Evolutionary conservation across 139 green algal species (phyloP), one percentile per base, ranked within the genome.

Genomic region (Micromonas pusilla): DNA sequence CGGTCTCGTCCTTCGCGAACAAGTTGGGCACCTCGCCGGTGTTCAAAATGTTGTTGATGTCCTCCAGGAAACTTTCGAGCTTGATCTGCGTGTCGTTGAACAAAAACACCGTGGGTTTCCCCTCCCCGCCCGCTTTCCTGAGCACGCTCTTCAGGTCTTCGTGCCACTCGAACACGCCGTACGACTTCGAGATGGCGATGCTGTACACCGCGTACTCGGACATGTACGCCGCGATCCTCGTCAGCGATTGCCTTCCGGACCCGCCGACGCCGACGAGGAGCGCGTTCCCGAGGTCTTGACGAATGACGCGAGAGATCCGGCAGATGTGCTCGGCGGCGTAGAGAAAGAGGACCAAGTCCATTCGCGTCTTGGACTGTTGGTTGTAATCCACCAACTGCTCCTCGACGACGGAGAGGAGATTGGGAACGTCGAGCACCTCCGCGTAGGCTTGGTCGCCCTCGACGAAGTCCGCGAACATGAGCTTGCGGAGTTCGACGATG

Each of bases 201-300:
- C 77, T 84, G 36, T 85, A 82, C 32, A 83, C 79, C 71, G 89
- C 86, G 84, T 89, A 91, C 26, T 72, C 79, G 5, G 75, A 73
- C 62, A 83, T 76, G 80, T 84, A 86, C 3, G 85, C 80, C 13
- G 90, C 90, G 84, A 96, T 92, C 64, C 87, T 84, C 3, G 91
- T 91, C 57, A 93, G 79, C 63, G 79, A 89, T 68, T 85, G 83
- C 82, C 91, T 92, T 73, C 91, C 91, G 36, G 70, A 86, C 74
- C 91, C 91, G 30, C 91, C 91, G 31, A 93, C 91, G 53, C 91
- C 91, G 52, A 96, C 83, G 37, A 96, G 83, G 86, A 96, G 86
- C 16, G 87, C 90, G 78, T 94, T 92, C 71, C 91, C 91, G 28
- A 86, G 79, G 13, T 90, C 89, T 83, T 93, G 87, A 53, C 87